Evolutionary conservation across 1,284 basidiomycete species (phyloP).

Genomic region (Taiwanofungus camphoratus): DNA sequence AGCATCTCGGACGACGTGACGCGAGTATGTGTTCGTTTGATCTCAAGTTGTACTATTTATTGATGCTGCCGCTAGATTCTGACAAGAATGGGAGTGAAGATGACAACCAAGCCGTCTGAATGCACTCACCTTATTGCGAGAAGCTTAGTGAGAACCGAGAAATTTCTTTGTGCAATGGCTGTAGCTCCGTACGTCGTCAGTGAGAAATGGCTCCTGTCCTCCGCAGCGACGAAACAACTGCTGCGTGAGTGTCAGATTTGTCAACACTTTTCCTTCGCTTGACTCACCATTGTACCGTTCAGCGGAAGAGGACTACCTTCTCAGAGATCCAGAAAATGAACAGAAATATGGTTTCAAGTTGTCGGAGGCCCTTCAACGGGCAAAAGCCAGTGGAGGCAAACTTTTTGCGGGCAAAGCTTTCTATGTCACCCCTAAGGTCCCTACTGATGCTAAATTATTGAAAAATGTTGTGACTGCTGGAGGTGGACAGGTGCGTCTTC

Average conservation of each 20-base stretch:
- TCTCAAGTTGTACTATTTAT: neutral
- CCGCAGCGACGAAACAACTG: slow-evolving; percentile 47
- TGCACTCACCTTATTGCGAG: slow-evolving; percentile 75
- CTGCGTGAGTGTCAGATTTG: slow-evolving; percentile 47
- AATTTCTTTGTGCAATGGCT: slow-evolving; percentile 72
- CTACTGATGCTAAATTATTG: slow-evolving; percentile 50
- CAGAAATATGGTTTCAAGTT: slow-evolving; percentile 60
- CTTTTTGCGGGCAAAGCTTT: slow-evolving; percentile 64
- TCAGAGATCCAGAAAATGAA: slow-evolving; percentile 59
- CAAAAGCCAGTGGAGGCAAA: slow-evolving; percentile 42
- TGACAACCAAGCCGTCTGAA: slow-evolving; percentile 53
- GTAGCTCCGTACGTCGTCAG: slow-evolving; percentile 55
- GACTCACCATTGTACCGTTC: slow-evolving; percentile 10
- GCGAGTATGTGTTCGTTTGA: slow-evolving; percentile 38
- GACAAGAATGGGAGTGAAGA: slow-evolving; percentile 55
- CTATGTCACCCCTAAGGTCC: slow-evolving; percentile 63
- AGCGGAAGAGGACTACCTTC: slow-evolving; percentile 60
- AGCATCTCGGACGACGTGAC: slow-evolving; percentile 44
- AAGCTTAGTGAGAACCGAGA: slow-evolving; percentile 72
- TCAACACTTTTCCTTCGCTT: neutral
- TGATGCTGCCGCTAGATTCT: slow-evolving; percentile 39
- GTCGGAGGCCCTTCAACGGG: slow-evolving; percentile 48
- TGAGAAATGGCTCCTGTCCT: slow-evolving; percentile 61
- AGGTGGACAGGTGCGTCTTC: slow-evolving; percentile 57
- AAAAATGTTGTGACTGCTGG: slow-evolving; percentile 59